These are phyloP conservation scores for Pneumocystis sp. DNA, from an alignment of 1,139 yeast genomes.

Conservation along the genomic window DNA sequence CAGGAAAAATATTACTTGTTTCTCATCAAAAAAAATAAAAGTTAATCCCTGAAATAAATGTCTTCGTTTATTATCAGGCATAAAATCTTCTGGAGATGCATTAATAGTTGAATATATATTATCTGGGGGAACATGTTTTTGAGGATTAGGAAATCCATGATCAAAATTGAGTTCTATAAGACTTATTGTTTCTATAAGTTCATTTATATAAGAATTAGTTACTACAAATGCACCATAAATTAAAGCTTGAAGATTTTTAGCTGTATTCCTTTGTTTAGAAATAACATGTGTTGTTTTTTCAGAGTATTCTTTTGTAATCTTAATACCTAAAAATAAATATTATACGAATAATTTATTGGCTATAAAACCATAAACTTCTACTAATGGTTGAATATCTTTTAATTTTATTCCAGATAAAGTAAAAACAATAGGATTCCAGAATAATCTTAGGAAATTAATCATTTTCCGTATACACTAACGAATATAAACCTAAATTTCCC, in stretches of 20 bases:
- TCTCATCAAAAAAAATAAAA: slow-evolving; percentile 3
- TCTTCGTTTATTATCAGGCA: not conserved
- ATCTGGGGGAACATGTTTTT: not conserved
- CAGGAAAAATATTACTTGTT: not conserved
- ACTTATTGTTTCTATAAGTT: not conserved
- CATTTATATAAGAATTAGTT: slow-evolving; percentile 1
- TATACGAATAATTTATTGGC: not conserved
- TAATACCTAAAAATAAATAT: slow-evolving; percentile 4
- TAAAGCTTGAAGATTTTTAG: slow-evolving; percentile 6
- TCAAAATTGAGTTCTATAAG: not conserved
- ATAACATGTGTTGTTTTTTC: slow-evolving; percentile 7
- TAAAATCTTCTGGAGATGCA: slow-evolving; percentile 1
- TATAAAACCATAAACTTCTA: not conserved
- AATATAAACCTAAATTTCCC: not conserved
- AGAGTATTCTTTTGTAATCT: slow-evolving; percentile 1
- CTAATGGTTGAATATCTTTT: not conserved
- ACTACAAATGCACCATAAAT: slow-evolving; percentile 3
- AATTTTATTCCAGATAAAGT: slow-evolving; percentile 4
- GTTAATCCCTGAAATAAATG: slow-evolving; percentile 2
- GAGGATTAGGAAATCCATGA: slow-evolving; percentile 4
- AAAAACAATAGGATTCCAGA: slow-evolving; percentile 5
- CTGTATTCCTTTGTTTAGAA: slow-evolving; percentile 5
- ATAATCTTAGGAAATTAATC: not conserved
- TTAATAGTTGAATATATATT: slow-evolving; percentile 1
- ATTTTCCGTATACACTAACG: not conserved